These are phyloP conservation scores for Aspergillus quadricinctus DNA, from an alignment of 2,329 filamentous ascomycete species.

Conservation along the genomic window DNA sequence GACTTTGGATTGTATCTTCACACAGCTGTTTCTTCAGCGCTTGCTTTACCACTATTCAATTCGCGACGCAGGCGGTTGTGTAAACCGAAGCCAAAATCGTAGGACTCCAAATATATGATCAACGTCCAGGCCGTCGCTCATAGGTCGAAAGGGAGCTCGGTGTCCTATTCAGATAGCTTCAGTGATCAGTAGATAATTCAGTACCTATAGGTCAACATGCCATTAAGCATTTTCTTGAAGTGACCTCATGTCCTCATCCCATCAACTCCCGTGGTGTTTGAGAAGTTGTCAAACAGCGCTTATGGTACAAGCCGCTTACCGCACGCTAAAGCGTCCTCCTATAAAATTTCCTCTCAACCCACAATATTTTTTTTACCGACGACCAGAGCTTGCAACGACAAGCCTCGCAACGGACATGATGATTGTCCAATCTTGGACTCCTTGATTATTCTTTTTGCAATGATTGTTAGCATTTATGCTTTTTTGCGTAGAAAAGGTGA, in stretches of 20 bases:
- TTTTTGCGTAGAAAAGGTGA: constrained; percentile 1
- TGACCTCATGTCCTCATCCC: neutral
- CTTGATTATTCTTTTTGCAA: neutral
- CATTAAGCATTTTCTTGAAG: too few relatives aligned
- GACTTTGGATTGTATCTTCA: neutral
- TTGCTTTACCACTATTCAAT: neutral
- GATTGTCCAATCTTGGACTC: neutral
- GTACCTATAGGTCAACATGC: neutral
- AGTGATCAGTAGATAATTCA: neutral
- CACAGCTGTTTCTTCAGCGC: neutral
- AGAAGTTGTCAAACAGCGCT: constrained; percentile 15
- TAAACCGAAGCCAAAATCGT: neutral
- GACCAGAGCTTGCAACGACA: constrained; percentile 14
- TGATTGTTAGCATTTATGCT: neutral
- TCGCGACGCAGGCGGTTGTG: too few relatives aligned
- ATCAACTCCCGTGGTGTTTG: constrained; percentile 6
- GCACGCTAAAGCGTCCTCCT: constrained; percentile 8
- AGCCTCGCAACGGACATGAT: constrained; percentile 1
- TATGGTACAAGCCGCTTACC: constrained; percentile 9
- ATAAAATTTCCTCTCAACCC: constrained; percentile 16
- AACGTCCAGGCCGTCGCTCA: neutral
- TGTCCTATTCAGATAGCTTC: neutral
- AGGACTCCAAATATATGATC: neutral
- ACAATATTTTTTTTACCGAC: constrained; percentile 19
- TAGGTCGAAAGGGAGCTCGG: neutral